Percentiles rank a stretch among this genome's conserved stretches.
These are phyloP conservation scores for Pichia scutulata DNA, from an alignment of 805 yeast species.

Conservation along the genomic window DNA sequence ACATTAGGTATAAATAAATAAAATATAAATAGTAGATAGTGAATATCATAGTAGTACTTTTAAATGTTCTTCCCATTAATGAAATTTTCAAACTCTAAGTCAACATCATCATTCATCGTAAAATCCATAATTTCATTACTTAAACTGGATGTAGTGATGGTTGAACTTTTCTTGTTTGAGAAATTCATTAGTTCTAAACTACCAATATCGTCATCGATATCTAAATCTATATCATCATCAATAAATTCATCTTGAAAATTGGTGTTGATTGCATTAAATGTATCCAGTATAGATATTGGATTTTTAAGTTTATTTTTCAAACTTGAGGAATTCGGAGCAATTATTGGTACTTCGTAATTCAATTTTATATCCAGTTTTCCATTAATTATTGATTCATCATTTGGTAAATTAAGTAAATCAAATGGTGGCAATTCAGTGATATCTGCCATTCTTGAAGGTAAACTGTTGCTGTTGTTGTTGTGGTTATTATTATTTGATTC, in stretches of 20 bases:
- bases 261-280: not conserved
- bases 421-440: conserved; percentile 3
- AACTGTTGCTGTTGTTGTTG: too few relatives aligned
- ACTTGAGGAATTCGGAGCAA: not conserved
- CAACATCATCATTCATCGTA: conserved; percentile 14
- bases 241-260: not conserved
- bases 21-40: not conserved
- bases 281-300: not conserved
- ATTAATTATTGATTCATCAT: not conserved
- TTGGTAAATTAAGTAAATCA: conserved; percentile 6
- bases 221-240: not conserved
- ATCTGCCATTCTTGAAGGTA: not conserved
- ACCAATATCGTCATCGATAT: not conserved
- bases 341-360: not conserved
- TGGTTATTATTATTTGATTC: conserved; percentile 14
- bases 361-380: not conserved
- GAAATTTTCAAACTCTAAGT: conserved; percentile 25
- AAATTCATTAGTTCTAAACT: conserved; percentile 3
- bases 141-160: not conserved
- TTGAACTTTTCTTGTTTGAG: not conserved
- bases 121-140: conserved; percentile 5
- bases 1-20: not conserved
- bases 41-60: not conserved
- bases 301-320: not conserved
- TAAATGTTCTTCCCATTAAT: conserved; percentile 17